phyloP scores from a whole-genome alignment of 352 stramenopile genomes.

The Pythium volutum region DNA sequence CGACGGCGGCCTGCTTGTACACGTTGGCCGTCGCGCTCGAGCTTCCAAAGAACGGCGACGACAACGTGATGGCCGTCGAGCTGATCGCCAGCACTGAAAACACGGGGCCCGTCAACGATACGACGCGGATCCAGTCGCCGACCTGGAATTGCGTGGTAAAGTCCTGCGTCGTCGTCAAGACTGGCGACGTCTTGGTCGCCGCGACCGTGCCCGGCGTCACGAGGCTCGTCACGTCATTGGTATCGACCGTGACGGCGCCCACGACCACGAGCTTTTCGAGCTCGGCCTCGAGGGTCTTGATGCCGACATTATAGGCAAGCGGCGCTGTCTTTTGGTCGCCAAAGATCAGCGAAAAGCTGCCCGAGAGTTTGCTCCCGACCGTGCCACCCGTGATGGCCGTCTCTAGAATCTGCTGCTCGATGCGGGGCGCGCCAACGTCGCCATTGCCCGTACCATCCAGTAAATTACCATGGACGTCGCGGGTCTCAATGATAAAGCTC shows the following conservation, averaged over 20 bases:
- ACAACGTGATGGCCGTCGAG: slow-evolving; percentile 76
- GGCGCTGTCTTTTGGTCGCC: slow-evolving; percentile 51
- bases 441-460: slow-evolving; percentile 80
- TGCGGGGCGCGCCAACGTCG: slow-evolving; percentile 42
- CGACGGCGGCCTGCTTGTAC: slow-evolving; percentile 74
- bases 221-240: slow-evolving; percentile 79
- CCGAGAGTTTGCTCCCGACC: slow-evolving; percentile 39
- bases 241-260: slow-evolving; percentile 85
- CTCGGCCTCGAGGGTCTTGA: slow-evolving; percentile 70
- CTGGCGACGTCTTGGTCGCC: slow-evolving; percentile 78
- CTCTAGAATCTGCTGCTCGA: slow-evolving; percentile 93
- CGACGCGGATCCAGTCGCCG: slow-evolving; percentile 93
- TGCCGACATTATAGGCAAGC: slow-evolving; percentile 68
- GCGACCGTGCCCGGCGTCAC: slow-evolving; percentile 51
- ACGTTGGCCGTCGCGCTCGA: slow-evolving; percentile 52
- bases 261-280: slow-evolving; percentile 82
- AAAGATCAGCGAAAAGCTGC: slow-evolving; percentile 78
- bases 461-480: slow-evolving; percentile 90
- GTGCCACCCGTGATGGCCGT: slow-evolving; percentile 41
- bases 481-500: slow-evolving; percentile 91
- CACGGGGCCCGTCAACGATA: slow-evolving; percentile 68
- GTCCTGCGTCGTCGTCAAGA: slow-evolving; percentile 53
- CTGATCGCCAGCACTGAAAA: slow-evolving; percentile 81
- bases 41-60: slow-evolving; percentile 74
- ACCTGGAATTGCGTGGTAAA: slow-evolving; percentile 64